phyloP scores from a whole-genome alignment of 805 yeast species.

The Saturnispora quitensis region DNA sequence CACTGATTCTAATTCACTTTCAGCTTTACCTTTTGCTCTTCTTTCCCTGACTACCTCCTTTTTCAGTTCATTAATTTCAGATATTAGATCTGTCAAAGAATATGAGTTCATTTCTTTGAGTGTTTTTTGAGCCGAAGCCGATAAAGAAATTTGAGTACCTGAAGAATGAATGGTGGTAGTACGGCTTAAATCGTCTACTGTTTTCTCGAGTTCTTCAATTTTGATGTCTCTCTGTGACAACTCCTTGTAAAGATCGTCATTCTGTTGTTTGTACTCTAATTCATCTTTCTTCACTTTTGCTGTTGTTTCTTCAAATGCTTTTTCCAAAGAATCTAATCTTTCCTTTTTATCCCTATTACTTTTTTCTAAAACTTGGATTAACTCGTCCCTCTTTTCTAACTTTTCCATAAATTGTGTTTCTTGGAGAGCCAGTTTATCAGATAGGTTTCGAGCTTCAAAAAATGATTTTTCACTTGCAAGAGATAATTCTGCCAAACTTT shows the following conservation, averaged over 20 bases:
- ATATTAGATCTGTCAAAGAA: conserved; percentile 54
- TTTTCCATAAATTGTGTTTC: conserved; percentile 49
- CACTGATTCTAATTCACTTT: conserved; percentile 60
- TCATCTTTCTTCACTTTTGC: conserved; percentile 31
- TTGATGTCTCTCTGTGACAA: conserved; percentile 30
- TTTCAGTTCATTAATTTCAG: conserved; percentile 55
- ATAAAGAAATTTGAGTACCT: conserved; percentile 24
- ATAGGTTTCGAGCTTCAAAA: conserved; percentile 37
- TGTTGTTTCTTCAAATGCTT: conserved; percentile 33
- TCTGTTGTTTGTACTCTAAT: conserved; percentile 28
- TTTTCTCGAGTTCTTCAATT: conserved; percentile 34
- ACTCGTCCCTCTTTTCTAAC: conserved; percentile 51
- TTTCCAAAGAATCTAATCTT: conserved; percentile 47
- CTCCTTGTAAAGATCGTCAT: conserved; percentile 29
- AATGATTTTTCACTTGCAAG: conserved; percentile 35
- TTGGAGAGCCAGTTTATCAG: conserved; percentile 32
- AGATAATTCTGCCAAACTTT: conserved; percentile 30
- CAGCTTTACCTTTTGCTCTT: conserved; percentile 59
- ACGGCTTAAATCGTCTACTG: conserved; percentile 32
- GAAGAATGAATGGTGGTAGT: conserved; percentile 12
- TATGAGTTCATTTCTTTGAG: conserved; percentile 38
- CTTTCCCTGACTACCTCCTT: conserved; percentile 62
- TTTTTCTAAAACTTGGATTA: conserved; percentile 47
- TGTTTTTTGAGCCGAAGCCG: conserved; percentile 40
- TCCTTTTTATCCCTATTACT: conserved; percentile 41